Evolutionary conservation across 1,139 yeast species (phyloP), one percentile per base, ranked within the genome.

Genomic region (Debaryomyces udenii): DNA sequence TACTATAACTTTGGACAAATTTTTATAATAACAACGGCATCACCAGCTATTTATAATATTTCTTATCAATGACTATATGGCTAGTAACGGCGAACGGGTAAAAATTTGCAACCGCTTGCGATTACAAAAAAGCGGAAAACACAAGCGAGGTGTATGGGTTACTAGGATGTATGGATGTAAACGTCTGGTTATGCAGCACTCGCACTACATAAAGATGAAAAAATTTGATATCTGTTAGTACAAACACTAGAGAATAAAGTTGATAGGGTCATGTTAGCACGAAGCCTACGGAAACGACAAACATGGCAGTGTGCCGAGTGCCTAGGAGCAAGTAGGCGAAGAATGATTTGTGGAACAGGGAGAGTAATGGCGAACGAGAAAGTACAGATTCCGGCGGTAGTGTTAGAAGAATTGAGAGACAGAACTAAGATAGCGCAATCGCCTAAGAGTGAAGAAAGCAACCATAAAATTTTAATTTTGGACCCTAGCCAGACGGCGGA

Each of bases 341-440:
- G 37, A 33, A 20, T 18, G 6, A 9, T 27, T 6, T 20, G 31
- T n/a, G 26, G 29, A 10, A 34, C 27, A 11, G 15, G 18, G 35
- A 20, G 28, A 31, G 18, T 16, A 11, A 17, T 23, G 30, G 15
- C 24, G 10, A 32, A 32, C 15, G 37, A 34, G 14, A 34, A 34
- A 17, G 20, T 34, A 11, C 26, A 34, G 9, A 38, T 40, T 24
- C 43, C 46, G 22, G 27, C 41, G 9, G 40, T 49, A 16, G 47
- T 59, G 16, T 46, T 59, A 9, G 51, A 53, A 20, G 57, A 50
- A 37, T 44, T 57, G 18, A 33, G 47, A 42, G 55, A 49, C 31
- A 32, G 46, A 6, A 35, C 55, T 9, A 43, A 38, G 16, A 35
- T 43, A 24, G 46, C 51, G 15, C 39, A 44, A 7, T 35, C 37